Evolutionary conservation across 2,329 filamentous ascomycete species (phyloP).

Genomic region (Fusarium incarnatum): DNA sequence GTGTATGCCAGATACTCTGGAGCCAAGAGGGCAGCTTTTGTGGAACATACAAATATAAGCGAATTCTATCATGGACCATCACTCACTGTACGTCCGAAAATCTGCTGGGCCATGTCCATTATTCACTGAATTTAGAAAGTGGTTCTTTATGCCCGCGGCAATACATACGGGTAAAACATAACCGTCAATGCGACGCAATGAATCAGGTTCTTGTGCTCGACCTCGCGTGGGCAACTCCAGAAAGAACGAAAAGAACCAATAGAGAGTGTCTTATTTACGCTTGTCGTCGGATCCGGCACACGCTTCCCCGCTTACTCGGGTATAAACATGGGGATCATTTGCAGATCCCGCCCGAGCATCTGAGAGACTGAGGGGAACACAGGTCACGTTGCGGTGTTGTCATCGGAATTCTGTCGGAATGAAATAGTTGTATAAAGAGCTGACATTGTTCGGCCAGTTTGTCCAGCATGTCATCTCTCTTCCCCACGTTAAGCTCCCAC

Average conservation of each 20-base stretch:
- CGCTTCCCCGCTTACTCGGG: conserved; percentile 26
- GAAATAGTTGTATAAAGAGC: conserved; percentile 8
- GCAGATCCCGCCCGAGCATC: conserved; percentile 4
- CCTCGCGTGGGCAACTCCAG: background rate
- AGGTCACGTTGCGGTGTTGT: background rate
- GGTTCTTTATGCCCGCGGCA: background rate
- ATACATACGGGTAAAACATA: background rate
- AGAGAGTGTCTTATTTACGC: background rate
- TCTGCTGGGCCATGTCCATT: background rate
- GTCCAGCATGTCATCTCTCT: background rate
- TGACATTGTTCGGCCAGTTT: background rate
- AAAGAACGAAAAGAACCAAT: background rate
- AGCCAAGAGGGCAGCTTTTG: too few relatives aligned
- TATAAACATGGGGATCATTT: background rate
- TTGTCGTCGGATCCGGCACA: conserved; percentile 15
- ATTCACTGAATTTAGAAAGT: background rate
- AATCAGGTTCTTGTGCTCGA: background rate
- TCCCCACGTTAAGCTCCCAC: background rate
- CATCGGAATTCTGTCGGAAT: background rate
- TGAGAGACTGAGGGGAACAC: conserved; percentile 24
- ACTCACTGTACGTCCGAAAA: rapidly evolving
- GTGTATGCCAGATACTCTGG: too few relatives aligned
- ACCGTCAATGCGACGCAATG: background rate
- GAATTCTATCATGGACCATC: background rate
- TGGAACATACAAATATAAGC: background rate